These are phyloP conservation scores for Roridomyces roridus DNA, from an alignment of 768 basidiomycete species.

Conservation along the genomic window DNA sequence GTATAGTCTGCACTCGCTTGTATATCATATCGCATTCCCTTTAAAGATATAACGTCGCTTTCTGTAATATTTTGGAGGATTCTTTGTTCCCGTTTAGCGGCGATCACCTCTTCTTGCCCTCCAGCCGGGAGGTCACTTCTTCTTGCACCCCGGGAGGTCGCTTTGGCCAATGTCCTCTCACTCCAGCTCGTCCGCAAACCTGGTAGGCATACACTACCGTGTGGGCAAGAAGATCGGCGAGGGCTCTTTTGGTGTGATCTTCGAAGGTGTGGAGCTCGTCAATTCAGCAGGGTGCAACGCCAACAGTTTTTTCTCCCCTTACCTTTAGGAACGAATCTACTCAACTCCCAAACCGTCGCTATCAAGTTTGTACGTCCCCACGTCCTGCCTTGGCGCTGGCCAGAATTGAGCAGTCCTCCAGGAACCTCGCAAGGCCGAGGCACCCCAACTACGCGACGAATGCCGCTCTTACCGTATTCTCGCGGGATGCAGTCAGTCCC, in stretches of 20 bases:
- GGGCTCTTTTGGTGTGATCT: constrained; percentile 97
- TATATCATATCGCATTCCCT: not conserved
- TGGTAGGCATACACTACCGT: constrained; percentile 96
- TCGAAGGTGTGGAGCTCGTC: constrained; percentile 63
- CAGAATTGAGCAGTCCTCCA: constrained; percentile 37
- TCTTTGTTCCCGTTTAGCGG: not conserved
- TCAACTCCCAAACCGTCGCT: constrained; percentile 98
- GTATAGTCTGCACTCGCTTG: not conserved
- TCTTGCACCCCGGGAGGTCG: no score
- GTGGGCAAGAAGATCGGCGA: constrained; percentile 99
- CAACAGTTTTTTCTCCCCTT: constrained; percentile 13
- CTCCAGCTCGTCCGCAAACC: constrained; percentile 67
- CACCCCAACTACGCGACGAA: constrained; percentile 97
- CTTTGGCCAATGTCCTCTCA: constrained; percentile 56
- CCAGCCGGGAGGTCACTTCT: not conserved
- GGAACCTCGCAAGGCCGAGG: constrained; percentile 94
- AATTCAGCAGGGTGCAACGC: no score
- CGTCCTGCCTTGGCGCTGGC: constrained; percentile 13
- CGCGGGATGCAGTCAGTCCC: constrained; percentile 82
- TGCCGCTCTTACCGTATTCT: constrained; percentile 96
- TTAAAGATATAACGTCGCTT: constrained; percentile 13
- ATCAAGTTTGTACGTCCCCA: constrained; percentile 96
- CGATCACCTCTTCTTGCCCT: not conserved
- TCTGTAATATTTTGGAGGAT: constrained; percentile 21
- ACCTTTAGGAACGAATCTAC: constrained; percentile 91